Conservation (phyloP, 345 rosid species). For the Erodium maritimum region DNA sequence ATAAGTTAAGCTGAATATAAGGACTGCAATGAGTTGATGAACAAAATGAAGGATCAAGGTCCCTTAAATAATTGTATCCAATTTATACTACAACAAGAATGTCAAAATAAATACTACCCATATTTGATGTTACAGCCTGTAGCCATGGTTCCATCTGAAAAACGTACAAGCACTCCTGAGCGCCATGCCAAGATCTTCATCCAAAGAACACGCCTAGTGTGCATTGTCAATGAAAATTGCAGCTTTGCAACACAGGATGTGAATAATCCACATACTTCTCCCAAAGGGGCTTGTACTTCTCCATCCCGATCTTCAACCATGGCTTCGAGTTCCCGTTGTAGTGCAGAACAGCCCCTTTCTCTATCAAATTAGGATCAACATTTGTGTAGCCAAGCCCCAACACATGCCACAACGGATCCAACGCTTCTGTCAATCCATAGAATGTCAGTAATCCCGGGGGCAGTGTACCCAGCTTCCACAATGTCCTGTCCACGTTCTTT, state of each 20-base stretch:
- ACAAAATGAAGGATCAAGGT: neutral
- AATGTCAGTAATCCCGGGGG: constrained; percentile 89
- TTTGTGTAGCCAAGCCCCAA: constrained; percentile 83
- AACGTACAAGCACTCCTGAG: constrained; percentile 25
- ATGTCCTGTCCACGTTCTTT: constrained; percentile 65
- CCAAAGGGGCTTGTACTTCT: constrained; percentile 90
- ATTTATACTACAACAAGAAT: neutral
- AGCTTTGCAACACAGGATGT: constrained; percentile 65
- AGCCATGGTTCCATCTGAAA: constrained; percentile 39
- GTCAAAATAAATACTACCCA: constrained; percentile 1
- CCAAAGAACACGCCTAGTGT: constrained; percentile 1
- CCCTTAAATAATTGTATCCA: neutral
- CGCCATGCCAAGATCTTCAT: constrained; percentile 7
- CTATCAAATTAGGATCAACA: constrained; percentile 65
- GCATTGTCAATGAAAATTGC: constrained; percentile 69
- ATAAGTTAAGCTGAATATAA: neutral
- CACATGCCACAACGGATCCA: constrained; percentile 79
- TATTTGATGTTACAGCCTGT: constrained; percentile 22
- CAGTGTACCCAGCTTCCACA: constrained; percentile 88
- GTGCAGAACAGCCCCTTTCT: constrained; percentile 87
- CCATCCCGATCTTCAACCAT: constrained; percentile 95
- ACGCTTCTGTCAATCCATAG: constrained; percentile 75
- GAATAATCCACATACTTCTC: constrained; percentile 78
- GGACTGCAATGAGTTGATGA: neutral
- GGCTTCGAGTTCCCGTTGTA: constrained; percentile 92